These are phyloP conservation scores for Metroxylon sagu DNA, from an alignment of 176 grass and related monocot species.

Conservation along the genomic window DNA sequence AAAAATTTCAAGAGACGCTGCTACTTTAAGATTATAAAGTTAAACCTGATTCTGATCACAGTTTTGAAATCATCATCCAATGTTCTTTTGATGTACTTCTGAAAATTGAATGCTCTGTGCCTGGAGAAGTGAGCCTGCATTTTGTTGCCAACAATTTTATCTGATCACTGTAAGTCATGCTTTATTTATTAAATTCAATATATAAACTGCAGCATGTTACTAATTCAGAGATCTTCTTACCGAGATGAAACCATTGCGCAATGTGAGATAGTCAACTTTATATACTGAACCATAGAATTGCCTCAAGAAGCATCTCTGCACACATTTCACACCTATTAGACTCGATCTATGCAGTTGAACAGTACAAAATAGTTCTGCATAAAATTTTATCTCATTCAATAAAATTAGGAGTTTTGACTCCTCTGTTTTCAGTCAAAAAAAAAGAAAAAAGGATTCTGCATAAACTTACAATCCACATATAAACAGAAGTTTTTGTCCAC, in stretches of 20 bases:
- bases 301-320: conserved; percentile 8
- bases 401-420: no score
- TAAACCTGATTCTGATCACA: conserved; percentile 9
- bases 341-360: no score
- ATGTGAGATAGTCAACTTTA: conserved; percentile 13
- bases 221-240: background rate
- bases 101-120: conserved; percentile 10
- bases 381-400: no score
- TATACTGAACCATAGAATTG: conserved; percentile 16
- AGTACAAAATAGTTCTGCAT: no score
- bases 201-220: background rate
- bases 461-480: conserved; percentile 7
- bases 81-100: conserved; percentile 9
- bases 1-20: background rate
- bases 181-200: background rate
- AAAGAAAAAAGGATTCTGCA: background rate
- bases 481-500: background rate
- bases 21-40: no score
- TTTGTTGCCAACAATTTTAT: no score
- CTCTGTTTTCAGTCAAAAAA: background rate
- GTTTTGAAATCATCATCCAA: conserved; percentile 15
- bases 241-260: conserved; percentile 13
- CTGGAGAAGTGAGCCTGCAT: conserved; percentile 17
- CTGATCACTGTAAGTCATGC: background rate
- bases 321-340: background rate